Base-by-base conservation (phyloP, 2,329 filamentous ascomycete species). In the Xylaria sp. region DNA sequence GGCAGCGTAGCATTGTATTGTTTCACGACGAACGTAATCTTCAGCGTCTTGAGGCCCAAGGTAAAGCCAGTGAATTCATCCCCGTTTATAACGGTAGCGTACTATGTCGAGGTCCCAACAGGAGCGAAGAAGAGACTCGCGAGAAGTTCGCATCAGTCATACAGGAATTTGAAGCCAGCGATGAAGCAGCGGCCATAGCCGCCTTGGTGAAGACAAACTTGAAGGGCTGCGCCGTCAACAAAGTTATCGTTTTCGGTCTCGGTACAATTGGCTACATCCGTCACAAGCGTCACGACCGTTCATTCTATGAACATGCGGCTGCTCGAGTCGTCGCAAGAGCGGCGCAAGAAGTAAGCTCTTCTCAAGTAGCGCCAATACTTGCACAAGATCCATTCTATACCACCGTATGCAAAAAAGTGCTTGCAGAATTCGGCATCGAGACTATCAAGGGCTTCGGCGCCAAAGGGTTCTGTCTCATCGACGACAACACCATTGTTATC, bases 211-310 rank as follows among this genome's bases (percentile, higher is more conserved):
- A 21, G 17, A 37, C 38, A 3, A 10, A 63, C 1, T n/a, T 63
- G 7, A 33, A 15, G 1, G 56, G 49, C 1, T 8, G 29, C 3
- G 8, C 19, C 1, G 46, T 68, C 2, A 9, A 63, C 37, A 68
- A 68, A 19, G 55, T 70, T 10, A 49, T 68, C 3, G 58, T 17
- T 1, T 70, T 70, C 47, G 67, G 65, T 1, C 29, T 60, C 1
- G 68, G 68, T 7, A 0, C 23, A 8, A 25, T 66, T 23, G 33
- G 47, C 7, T 13, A 13, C 13, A 8, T 15, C 9, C 11, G 15
- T 4, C 10, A 3, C 4, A 31, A n/a, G 4, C 5, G 11, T 6
- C 3, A 4, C 2, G 37, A 13, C 17, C 5, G n/a, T 3, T 25
- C 2, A 11, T 33, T 49, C 40, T 31, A 49, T 6, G 48, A 53